phyloP scores from a whole-genome alignment of 2,329 filamentous ascomycete genomes.

The Aspergillus ochraceus region DNA sequence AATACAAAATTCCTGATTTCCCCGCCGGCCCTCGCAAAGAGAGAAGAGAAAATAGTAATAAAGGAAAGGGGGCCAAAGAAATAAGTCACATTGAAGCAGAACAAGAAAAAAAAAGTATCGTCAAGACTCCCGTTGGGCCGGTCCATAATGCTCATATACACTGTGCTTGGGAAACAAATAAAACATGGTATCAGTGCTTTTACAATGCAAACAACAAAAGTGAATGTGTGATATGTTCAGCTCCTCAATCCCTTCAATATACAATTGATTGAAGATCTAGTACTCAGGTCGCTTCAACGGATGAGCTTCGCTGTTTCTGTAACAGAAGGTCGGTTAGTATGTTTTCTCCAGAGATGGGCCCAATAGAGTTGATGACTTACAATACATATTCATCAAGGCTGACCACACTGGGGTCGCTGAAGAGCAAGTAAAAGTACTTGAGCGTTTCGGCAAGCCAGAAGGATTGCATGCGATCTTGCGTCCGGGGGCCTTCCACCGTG shows the following conservation, averaged over 20 bases:
- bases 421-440: conserved; percentile 51
- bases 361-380: conserved; percentile 29
- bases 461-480: conserved; percentile 68
- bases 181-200: background rate
- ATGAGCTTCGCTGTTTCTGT: conserved; percentile 27
- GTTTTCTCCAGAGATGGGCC: background rate
- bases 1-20: background rate
- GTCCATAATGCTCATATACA: background rate
- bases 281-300: conserved; percentile 25
- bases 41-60: background rate
- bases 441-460: conserved; percentile 64
- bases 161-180: background rate
- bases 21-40: background rate
- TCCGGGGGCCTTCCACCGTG: conserved; percentile 47
- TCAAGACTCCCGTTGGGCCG: background rate
- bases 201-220: background rate
- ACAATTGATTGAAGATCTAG: conserved; percentile 1
- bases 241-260: background rate
- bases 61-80: background rate
- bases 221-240: background rate
- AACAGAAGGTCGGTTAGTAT: background rate
- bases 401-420: conserved; percentile 44
- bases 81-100: background rate
- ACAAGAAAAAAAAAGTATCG: background rate
- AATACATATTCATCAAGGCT: conserved; percentile 50